Base-by-base conservation (phyloP, 306 rosid species). In the Lithocarpus polystachyus region DNA sequence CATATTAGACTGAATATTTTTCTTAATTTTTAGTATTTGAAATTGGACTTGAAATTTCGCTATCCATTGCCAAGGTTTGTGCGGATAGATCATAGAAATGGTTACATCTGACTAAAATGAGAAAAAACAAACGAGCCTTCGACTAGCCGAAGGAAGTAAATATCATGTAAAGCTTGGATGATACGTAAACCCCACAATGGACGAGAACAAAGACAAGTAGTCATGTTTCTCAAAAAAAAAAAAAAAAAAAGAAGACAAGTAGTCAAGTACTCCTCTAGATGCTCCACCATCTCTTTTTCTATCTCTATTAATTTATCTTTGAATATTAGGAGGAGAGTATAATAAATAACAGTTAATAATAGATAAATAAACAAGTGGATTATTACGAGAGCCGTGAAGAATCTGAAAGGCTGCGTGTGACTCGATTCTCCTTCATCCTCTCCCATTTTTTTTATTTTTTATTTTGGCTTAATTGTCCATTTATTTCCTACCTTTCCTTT, bases 101-200 rank as follows among this genome's bases (percentile, higher is more conserved):
- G 17, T 13, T 48, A 48, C 14, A 48, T 48, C 17, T 12, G 12
- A 48, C 53, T 10, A 48, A 48, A 12, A 48, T 48, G 17, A 12
- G 53, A 48, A 11, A 10, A 10, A 48, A 10, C 5, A 3, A 48
- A 33, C 31, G 19, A 65, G 24, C 5, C 12, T 15, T 15, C 29
- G 14, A 6, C 13, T 26, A 29, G 70, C 29, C 23, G 14, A 64
- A 6, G 71, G 13, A 0, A 19, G 71, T 35, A 7, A 8, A 68
- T 68, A n/a, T 19, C 52, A 35, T 3, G 53, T 19, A 71, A 79
- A 71, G 83, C 76, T 78, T 57, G 33, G 71, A 48, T 15, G 59
- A 83, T 79, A 83, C 81, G 81, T 62, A 61, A 83, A 75, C 65
- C 87, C 86, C 31, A 62, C 69, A 5, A 4, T 37, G 4, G 52